These are phyloP conservation scores for Alternaria novae-zelandiae DNA, from an alignment of 2,329 filamentous ascomycete species.

Conservation along the genomic window DNA sequence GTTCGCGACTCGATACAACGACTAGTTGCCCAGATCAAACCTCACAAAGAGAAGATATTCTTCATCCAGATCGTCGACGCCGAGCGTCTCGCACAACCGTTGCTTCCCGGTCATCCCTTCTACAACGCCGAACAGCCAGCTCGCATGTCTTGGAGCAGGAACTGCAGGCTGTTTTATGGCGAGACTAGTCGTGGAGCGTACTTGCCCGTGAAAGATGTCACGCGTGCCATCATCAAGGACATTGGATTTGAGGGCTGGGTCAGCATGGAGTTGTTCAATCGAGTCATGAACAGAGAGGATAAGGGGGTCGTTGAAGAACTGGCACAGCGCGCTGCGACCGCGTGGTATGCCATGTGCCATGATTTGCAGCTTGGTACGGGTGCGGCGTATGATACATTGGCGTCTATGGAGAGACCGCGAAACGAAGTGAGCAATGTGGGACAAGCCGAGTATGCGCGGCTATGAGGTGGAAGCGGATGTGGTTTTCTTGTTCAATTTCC, in stretches of 20 bases:
- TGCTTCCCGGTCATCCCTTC: conserved; percentile 64
- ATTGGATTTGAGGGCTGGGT: conserved; percentile 73
- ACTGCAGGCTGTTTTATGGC: conserved; percentile 74
- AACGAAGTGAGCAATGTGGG: not conserved
- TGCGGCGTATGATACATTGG: not conserved
- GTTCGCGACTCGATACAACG: conserved; percentile 62
- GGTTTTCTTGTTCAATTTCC: not conserved
- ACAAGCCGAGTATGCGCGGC: conserved; percentile 7
- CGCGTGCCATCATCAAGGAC: conserved; percentile 66
- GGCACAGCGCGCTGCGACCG: conserved; percentile 58
- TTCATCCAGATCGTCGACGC: conserved; percentile 81
- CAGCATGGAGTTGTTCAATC: conserved; percentile 73
- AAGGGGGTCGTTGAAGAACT: conserved; percentile 62
- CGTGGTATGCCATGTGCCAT: conserved; percentile 59
- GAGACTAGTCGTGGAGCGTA: conserved; percentile 68
- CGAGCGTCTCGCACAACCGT: conserved; percentile 65
- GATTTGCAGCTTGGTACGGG: conserved; percentile 42
- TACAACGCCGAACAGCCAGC: conserved; percentile 64
- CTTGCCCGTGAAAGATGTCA: conserved; percentile 68
- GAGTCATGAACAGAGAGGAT: conserved; percentile 61
- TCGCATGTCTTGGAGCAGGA: conserved; percentile 80
- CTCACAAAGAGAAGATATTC: conserved; percentile 70
- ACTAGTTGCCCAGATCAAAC: conserved; percentile 58
- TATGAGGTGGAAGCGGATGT: not conserved
- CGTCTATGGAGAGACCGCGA: not conserved